A percentile compares a stretch with the other conserved stretches of the same genome.
Conservation (phyloP, 805 yeast species). For the Candida maesae region DNA sequence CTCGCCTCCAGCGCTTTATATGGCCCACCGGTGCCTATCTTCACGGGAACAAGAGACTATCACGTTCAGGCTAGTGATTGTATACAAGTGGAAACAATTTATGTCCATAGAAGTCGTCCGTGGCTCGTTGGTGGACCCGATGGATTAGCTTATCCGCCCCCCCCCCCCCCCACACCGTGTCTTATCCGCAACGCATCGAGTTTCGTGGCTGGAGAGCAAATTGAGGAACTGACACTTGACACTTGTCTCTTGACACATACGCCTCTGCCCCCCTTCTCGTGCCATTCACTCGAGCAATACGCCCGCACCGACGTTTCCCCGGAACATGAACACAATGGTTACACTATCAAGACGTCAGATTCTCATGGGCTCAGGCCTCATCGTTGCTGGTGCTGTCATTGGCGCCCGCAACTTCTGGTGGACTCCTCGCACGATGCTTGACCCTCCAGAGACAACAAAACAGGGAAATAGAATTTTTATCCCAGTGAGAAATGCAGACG, state of each 20-base stretch:
- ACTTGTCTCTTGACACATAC: conserved; percentile 4
- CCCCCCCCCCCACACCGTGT: too few species aligned
- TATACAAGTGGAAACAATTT: too few species aligned
- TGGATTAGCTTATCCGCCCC: too few species aligned
- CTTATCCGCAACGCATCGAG: too few species aligned
- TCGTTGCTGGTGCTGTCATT: conserved; percentile 18
- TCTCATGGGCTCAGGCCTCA: conserved; percentile 25
- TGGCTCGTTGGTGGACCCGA: too few species aligned
- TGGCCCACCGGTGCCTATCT: too few species aligned
- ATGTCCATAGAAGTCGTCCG: too few species aligned
- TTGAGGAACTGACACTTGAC: not conserved
- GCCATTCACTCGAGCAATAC: not conserved
- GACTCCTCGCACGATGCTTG: conserved; percentile 33
- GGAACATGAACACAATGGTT: conserved; percentile 15
- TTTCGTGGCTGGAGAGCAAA: not conserved
- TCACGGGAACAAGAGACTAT: too few species aligned
- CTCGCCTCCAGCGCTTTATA: too few species aligned
- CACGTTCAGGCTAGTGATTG: too few species aligned
- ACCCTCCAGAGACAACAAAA: conserved; percentile 34
- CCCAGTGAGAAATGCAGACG: conserved; percentile 55
- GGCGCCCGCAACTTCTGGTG: conserved; percentile 29
- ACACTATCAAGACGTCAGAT: conserved; percentile 21
- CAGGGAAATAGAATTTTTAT: conserved; percentile 42
- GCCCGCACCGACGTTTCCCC: not conserved
- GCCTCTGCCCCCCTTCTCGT: not conserved